These are phyloP conservation scores for Pseudomassariella vexata DNA, from an alignment of 2,329 filamentous ascomycete species.

Conservation along the genomic window DNA sequence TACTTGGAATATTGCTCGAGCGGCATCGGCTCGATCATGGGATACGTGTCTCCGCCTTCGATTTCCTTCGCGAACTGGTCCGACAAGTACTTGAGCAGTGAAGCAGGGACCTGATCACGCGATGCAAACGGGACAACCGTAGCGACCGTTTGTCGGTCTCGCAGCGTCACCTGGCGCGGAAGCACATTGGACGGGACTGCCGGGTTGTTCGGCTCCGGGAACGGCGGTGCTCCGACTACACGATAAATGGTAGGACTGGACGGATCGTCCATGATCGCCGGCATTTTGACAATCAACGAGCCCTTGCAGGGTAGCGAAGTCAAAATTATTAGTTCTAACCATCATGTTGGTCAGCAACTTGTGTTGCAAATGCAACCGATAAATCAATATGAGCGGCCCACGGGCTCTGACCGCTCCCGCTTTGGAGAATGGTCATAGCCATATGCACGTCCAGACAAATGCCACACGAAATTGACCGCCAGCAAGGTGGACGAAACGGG, in stretches of 20 bases:
- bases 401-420: too few species aligned
- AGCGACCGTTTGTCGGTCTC: constrained; percentile 77
- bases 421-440: too few species aligned
- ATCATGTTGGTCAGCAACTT: constrained; percentile 1
- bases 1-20: constrained; percentile 72
- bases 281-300: constrained; percentile 45
- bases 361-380: background rate
- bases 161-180: constrained; percentile 72
- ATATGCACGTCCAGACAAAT: too few species aligned
- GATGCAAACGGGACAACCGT: constrained; percentile 79
- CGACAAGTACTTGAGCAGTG: constrained; percentile 70
- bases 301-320: constrained; percentile 6
- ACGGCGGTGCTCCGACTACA: constrained; percentile 60
- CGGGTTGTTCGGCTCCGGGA: constrained; percentile 54
- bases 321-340: background rate
- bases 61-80: constrained; percentile 87
- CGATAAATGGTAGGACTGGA: constrained; percentile 65
- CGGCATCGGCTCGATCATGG: constrained; percentile 73
- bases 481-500: constrained; percentile 1
- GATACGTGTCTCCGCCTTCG: constrained; percentile 86
- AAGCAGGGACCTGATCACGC: constrained; percentile 68
- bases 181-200: constrained; percentile 63
- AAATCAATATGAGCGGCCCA: background rate
- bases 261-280: constrained; percentile 74
- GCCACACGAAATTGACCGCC: background rate